A percentile compares a stretch with the other conserved stretches of the same genome.
Evolutionary conservation across 2,329 filamentous ascomycete species (phyloP).

Genomic region (Stachybotrys chartarum): DNA sequence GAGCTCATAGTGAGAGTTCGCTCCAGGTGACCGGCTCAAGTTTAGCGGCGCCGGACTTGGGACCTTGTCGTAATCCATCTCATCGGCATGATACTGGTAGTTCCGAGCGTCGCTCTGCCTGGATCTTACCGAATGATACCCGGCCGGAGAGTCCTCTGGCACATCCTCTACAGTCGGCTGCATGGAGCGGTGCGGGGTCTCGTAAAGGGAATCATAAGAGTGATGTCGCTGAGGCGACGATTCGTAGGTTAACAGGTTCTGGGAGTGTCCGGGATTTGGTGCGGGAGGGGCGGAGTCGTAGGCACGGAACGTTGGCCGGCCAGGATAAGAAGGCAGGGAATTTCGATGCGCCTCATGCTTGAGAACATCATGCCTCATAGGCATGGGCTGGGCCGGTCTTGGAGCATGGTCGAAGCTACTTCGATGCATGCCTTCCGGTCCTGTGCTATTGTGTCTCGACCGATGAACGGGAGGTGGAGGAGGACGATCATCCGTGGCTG

Average conservation of each 20-base stretch:
- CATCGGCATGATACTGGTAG: slow-evolving; percentile 19
- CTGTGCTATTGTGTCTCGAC: slow-evolving; percentile 35
- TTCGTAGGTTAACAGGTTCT: slow-evolving; percentile 23
- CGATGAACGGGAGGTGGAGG: slow-evolving; percentile 52
- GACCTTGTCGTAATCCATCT: slow-evolving; percentile 29
- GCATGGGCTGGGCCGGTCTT: slow-evolving; percentile 38
- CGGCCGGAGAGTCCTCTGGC: slow-evolving; percentile 39
- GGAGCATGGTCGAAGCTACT: slow-evolving; percentile 32
- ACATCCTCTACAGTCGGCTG: slow-evolving; percentile 59
- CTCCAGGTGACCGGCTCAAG: slow-evolving; percentile 24
- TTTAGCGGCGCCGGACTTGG: slow-evolving; percentile 38
- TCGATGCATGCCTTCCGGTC: slow-evolving; percentile 34
- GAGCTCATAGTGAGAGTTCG: slow-evolving; percentile 20
- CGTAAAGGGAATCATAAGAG: slow-evolving; percentile 43
- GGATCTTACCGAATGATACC: slow-evolving; percentile 16
- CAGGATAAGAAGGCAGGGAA: slow-evolving; percentile 42
- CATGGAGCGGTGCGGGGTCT: slow-evolving; percentile 42
- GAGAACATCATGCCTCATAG: slow-evolving; percentile 53
- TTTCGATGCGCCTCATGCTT: slow-evolving; percentile 50
- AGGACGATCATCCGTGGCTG: slow-evolving; percentile 37
- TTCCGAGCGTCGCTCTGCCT: slow-evolving; percentile 14
- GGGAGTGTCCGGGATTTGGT: slow-evolving; percentile 17
- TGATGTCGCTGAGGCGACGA: slow-evolving; percentile 36
- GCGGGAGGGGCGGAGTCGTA: slow-evolving; percentile 39
- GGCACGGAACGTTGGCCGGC: slow-evolving; percentile 44